Percentiles rank a stretch among this genome's conserved stretches.
Evolutionary conservation across 306 rosid species (phyloP).

Genomic region (Senna siamea): DNA sequence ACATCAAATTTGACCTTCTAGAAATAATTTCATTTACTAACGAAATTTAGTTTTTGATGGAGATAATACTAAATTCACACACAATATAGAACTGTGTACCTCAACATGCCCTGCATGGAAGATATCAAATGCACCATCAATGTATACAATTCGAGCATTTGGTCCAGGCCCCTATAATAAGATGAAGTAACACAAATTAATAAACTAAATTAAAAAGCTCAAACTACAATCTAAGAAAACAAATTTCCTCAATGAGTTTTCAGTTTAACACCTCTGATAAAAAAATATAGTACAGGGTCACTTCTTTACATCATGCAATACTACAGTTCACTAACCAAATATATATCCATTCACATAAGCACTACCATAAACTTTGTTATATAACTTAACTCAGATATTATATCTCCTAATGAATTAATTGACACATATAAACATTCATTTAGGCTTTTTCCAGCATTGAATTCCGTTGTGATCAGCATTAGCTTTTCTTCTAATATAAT

Average conservation of each 20-base stretch:
- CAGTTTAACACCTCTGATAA: background rate
- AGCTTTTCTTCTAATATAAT: background rate
- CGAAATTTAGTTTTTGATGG: conserved; percentile 30
- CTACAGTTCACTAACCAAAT: background rate
- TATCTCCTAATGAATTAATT: background rate
- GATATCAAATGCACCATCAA: conserved; percentile 99
- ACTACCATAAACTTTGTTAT: background rate
- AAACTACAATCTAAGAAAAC: conserved; percentile 23
- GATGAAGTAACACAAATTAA: conserved; percentile 26
- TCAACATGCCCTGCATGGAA: conserved; percentile 99
- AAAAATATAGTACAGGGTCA: background rate
- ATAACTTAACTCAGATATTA: background rate
- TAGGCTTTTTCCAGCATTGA: background rate
- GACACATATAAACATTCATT: background rate
- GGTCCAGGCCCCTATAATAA: conserved; percentile 88
- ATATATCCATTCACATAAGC: background rate
- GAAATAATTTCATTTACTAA: background rate
- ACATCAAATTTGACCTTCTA: background rate
- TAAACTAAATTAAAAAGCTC: background rate
- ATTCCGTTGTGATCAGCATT: background rate
- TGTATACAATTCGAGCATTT: conserved; percentile 88
- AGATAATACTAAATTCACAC: conserved; percentile 22
- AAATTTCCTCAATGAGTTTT: background rate
- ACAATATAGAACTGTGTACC: conserved; percentile 48
- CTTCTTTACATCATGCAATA: background rate